Conservation (phyloP, 1,139 yeast genomes). For the Saccharomycopsis hybrid region DNA sequence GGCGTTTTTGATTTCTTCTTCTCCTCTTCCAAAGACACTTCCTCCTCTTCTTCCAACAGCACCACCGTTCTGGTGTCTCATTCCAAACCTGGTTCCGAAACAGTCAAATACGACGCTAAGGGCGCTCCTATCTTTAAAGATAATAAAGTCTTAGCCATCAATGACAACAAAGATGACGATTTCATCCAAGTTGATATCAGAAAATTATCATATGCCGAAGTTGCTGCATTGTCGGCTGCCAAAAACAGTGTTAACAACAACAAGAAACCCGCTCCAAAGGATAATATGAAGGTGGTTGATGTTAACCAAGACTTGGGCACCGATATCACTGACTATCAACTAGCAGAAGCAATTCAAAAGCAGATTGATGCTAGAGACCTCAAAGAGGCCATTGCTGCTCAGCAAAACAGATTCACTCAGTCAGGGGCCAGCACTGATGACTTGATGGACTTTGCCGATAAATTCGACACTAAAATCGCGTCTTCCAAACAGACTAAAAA, state of each 20-base stretch:
- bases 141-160: constrained; percentile 18
- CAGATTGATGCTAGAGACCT: constrained; percentile 10
- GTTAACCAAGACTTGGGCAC: constrained; percentile 18
- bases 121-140: constrained; percentile 14
- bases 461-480: constrained; percentile 1
- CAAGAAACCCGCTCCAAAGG: too few species aligned
- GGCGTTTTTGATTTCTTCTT: constrained; percentile 19
- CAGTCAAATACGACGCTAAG: constrained; percentile 15
- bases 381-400: not conserved
- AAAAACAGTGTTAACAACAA: not conserved
- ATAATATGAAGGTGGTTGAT: too few species aligned
- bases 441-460: constrained; percentile 12
- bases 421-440: constrained; percentile 5
- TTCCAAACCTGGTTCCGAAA: not conserved
- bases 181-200: constrained; percentile 41
- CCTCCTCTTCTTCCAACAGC: not conserved
- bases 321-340: constrained; percentile 20
- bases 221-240: constrained; percentile 38
- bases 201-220: constrained; percentile 46
- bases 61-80: not conserved
- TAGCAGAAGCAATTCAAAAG: constrained; percentile 19
- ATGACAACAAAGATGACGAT: constrained; percentile 25
- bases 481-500: not conserved
- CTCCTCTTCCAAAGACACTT: not conserved
- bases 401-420: not conserved